These are phyloP conservation scores for Blastocladiella emersonii DNA, from an alignment of 371 early-diverging fungal genomes.

Conservation along the genomic window DNA sequence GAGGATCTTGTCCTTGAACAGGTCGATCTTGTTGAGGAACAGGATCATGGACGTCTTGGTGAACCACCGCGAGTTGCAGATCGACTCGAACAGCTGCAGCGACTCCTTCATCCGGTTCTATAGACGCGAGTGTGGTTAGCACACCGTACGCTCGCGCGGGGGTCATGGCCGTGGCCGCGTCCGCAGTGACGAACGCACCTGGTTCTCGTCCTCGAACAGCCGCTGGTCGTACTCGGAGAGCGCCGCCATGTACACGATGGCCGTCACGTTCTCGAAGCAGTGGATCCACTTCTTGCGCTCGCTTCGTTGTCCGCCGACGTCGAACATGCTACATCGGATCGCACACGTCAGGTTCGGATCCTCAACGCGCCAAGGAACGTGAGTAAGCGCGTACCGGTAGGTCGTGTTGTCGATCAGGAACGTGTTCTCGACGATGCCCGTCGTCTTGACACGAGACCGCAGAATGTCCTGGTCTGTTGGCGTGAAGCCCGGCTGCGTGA, in stretches of 20 bases:
- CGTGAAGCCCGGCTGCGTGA: slow-evolving; percentile 54
- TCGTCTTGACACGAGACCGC: slow-evolving; percentile 72
- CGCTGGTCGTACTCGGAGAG: slow-evolving; percentile 91
- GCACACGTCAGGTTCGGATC: slow-evolving; percentile 3
- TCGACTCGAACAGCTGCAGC: slow-evolving; percentile 81
- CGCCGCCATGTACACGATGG: slow-evolving; percentile 86
- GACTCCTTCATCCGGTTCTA: slow-evolving; percentile 93
- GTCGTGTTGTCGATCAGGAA: slow-evolving; percentile 72
- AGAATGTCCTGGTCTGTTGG: slow-evolving; percentile 84
- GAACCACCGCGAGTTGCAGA: slow-evolving; percentile 90
- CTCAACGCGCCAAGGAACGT: no score
- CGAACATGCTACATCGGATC: slow-evolving; percentile 67
- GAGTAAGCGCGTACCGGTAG: slow-evolving; percentile 22
- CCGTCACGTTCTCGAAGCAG: slow-evolving; percentile 87
- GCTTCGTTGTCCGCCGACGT: slow-evolving; percentile 86
- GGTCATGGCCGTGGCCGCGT: no score
- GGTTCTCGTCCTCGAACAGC: slow-evolving; percentile 84
- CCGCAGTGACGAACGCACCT: slow-evolving; percentile 44
- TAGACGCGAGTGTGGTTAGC: no score
- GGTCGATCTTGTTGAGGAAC: slow-evolving; percentile 92
- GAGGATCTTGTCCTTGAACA: slow-evolving; percentile 75
- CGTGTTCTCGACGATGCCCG: slow-evolving; percentile 75
- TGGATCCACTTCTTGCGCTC: slow-evolving; percentile 92
- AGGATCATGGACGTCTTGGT: slow-evolving; percentile 80
- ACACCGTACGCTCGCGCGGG: slow-evolving; percentile 1